Base-by-base conservation (phyloP, 768 basidiomycete species). In the Boletus speciosus region DNA sequence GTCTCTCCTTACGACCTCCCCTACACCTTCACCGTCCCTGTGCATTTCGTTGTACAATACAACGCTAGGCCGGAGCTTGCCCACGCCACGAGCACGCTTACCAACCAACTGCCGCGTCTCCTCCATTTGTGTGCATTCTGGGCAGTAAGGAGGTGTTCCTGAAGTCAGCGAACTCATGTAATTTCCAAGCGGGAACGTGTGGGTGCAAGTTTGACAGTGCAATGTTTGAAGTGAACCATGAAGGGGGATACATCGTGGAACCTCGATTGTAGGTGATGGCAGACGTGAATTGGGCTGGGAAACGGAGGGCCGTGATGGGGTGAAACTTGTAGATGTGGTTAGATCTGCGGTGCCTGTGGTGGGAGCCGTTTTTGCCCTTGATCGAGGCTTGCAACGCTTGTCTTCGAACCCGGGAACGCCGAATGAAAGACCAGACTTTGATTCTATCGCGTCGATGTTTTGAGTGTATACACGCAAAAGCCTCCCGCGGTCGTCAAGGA, bases 21-120 rank as follows among this genome's bases (percentile, higher is more conserved):
- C 94, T 2, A 96, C 91, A 21, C 83, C 82, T 61, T 94, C 90
- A 4, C 91, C 93, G 57, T 93, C 84, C 68, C 82, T 85, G 71
- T 96, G 93, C 44, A 78, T 76, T 68, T 96, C 94, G 59, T 93
- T 93, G 67, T 97, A 97, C 23, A 97, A 72, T 0, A 97, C 91
- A 3, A 97, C 92, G 50, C 88, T 89, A 0, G 93, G 90, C 35
- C 93, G 81, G 42, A 97, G 75, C 58, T 80, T 80, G 0, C 94
- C 94, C 27, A 93, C 78, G 3, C 88, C 86, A 43, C 93, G 75
- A 5, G 85, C 80, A 15, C 94, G 84, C 67, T 93, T 91, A 14
- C 88, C 89, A 9, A 86, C 71, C 31, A 90, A 74, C 55, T 84
- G 80, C 36, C 94, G 82, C 15, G 85, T 83, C 52, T 76, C 74